Base-by-base conservation (phyloP, 352 stramenopile genomes). In the Globisporangium paroecandrum region DNA sequence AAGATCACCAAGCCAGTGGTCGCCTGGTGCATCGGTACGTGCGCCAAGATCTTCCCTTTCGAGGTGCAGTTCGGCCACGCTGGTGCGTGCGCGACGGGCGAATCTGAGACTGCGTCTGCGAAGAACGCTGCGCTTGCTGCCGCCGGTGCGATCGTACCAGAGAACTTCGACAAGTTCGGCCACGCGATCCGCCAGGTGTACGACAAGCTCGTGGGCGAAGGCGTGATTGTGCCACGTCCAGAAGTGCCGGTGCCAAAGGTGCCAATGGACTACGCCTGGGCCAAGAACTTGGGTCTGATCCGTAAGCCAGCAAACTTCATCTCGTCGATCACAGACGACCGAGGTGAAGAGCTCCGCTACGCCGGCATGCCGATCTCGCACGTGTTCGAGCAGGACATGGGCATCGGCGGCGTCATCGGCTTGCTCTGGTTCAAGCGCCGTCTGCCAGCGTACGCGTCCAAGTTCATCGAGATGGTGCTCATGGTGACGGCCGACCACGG, bases 391-490 rank as follows among this genome's bases (percentile, higher is more conserved):
- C 81, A 98, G 32, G 89, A 98, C 70, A 81, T 99, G 54, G 95
- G 95, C 51, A 85, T 99, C 56, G 96, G 96, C 36, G 96, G 95
- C 47, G 96, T 98, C 18, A 81, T 99, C 15, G 95, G 90, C 22
- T 77, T 99, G 62, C 84, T 99, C 38, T 99, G 96, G 96, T 99
- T 99, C 85, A 94, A 97, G 77, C 89, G 96, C 32, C 78, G 83
- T 43, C 72, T 98, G 68, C 92, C 93, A 24, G 49, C 84, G 41
- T 97, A 97, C 80, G 92, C 91, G 20, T 89, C 82, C 53, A 97
- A 97, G 78, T 99, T 99, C 74, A 98, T 99, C 65, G 96, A 99
- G 81, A 99, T 98, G 94, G 93, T 99, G 65, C 83, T 99, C 24
- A 98, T 98, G 95, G 94, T 99, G 43, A 98, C 94, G 22, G 96